Evolutionary conservation across 129 eudicot species (phyloP), one percentile per base, ranked within the genome.

Genomic region (Dittrichia graveolens): DNA sequence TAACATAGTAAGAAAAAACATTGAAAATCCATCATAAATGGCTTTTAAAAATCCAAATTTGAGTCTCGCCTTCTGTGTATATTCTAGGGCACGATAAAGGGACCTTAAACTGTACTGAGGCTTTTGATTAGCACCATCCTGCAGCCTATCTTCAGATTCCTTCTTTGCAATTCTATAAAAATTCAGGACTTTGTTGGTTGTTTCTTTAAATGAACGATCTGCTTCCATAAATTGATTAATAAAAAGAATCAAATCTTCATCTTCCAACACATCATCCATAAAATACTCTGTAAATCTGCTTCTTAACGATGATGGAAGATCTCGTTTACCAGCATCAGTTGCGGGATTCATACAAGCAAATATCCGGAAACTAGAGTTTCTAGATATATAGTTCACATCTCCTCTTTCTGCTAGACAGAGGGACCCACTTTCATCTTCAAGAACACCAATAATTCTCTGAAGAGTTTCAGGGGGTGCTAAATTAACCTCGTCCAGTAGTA

Each of bases 291-390:
- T 95, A 76, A 95, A 95, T 62, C 93, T 85, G 78, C 88, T 74
- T 78, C 96, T 83, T 60, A 95, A 73, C 5, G 94, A 67, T 41
- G 69, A 78, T 5, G 97, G 96, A 61, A 95, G 83, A 72, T 95
- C 96, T 67, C 99, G 82, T 81, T 90, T 95, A 55, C 99, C 99
- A 70, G 99, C 96, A 95, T 95, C 99, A 64, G 93, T 95, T 48
- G 99, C 99, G 7, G 99, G 99, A 84, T 95, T 95, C 99, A 95
- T 95, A 79, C 99, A 95, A 37, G 90, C 97, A 81, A 95, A 95
- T 67, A 95, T 69, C 18, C 99, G 94, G 62, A 95, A 95, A 46
- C 83, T 76, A 5, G 91, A 81, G 77, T 90, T 82, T 77, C 99
- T 82, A 24, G 47, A 24, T 63, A 95, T 77, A 72, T 92, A 80